These are phyloP conservation scores for Ustilago xerochloae DNA, from an alignment of 1,284 basidiomycete genomes.

Conservation along the genomic window DNA sequence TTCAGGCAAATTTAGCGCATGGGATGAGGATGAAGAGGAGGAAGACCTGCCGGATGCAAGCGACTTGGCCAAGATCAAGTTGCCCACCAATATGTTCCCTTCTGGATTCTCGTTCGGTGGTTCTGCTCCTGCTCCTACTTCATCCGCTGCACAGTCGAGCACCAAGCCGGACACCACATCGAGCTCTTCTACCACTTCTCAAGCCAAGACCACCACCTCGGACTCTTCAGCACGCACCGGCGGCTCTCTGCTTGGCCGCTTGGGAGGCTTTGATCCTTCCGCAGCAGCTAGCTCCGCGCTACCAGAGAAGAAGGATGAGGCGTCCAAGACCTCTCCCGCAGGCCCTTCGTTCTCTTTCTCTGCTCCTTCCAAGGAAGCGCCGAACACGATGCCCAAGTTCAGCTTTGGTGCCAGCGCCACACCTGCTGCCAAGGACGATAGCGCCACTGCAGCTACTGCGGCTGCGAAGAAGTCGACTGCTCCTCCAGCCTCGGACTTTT, in stretches of 20 bases:
- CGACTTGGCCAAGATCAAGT: constrained; percentile 65
- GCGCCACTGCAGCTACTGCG: neutral
- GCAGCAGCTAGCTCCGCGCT: constrained; percentile 15
- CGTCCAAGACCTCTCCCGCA: constrained; percentile 14
- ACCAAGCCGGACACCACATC: constrained; percentile 1
- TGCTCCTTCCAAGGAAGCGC: constrained; percentile 34
- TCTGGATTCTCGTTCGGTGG: constrained; percentile 57
- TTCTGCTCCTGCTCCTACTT: neutral
- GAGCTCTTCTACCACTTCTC: no score
- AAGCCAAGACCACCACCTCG: neutral
- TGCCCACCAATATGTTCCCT: constrained; percentile 62
- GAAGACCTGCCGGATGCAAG: constrained; percentile 59
- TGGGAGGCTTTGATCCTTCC: constrained; percentile 51
- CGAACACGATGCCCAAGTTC: constrained; percentile 37
- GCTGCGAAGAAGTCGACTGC: constrained; percentile 18
- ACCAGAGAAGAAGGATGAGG: constrained; percentile 16
- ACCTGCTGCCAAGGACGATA: constrained; percentile 6
- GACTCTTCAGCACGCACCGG: constrained; percentile 4
- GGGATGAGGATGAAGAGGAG: constrained; percentile 65
- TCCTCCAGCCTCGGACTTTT: constrained; percentile 38
- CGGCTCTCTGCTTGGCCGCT: constrained; percentile 41
- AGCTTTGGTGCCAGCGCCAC: constrained; percentile 37
- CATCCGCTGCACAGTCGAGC: constrained; percentile 3
- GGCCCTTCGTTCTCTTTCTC: constrained; percentile 42
- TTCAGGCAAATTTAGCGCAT: constrained; percentile 60